Evolutionary conservation across 768 basidiomycete species (phyloP).

Genomic region (Tylopilus felleus): DNA sequence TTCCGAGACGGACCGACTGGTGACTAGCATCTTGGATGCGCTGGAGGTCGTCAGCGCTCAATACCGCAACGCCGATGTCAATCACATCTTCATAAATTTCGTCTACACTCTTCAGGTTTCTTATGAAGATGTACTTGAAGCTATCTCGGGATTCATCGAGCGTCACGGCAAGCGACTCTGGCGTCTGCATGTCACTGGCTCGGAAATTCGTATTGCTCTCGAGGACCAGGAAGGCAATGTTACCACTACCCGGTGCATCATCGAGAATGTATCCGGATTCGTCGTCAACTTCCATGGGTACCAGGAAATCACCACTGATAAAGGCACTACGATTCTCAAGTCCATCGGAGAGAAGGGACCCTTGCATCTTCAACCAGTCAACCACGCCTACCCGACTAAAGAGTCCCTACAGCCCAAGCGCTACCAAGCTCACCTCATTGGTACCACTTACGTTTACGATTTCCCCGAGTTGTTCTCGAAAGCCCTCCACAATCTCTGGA

Average conservation of each 20-base stretch:
- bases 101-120: constrained; percentile 94
- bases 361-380: constrained; percentile 92
- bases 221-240: constrained; percentile 95
- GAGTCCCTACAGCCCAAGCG: constrained; percentile 98
- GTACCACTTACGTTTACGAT: constrained; percentile 98
- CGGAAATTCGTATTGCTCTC: constrained; percentile 92
- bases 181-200: constrained; percentile 96
- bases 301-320: constrained; percentile 96
- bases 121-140: constrained; percentile 95
- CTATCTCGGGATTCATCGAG: constrained; percentile 98
- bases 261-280: constrained; percentile 98
- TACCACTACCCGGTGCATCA: constrained; percentile 94
- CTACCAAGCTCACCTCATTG: constrained; percentile 97
- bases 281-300: constrained; percentile 98
- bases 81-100: constrained; percentile 99
- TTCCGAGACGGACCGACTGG: constrained; percentile 95
- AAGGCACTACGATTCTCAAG: constrained; percentile 92
- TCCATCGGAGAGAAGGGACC: constrained; percentile 98
- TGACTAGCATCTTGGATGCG: constrained; percentile 90
- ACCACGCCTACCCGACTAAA: constrained; percentile 92
- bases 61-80: constrained; percentile 91
- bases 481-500: constrained; percentile 92
- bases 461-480: constrained; percentile 99
- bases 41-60: constrained; percentile 90
- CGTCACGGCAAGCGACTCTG: constrained; percentile 97